Evolutionary conservation across 2,329 filamentous ascomycete genomes (phyloP).

Genomic region (Aspergillus cejpii): DNA sequence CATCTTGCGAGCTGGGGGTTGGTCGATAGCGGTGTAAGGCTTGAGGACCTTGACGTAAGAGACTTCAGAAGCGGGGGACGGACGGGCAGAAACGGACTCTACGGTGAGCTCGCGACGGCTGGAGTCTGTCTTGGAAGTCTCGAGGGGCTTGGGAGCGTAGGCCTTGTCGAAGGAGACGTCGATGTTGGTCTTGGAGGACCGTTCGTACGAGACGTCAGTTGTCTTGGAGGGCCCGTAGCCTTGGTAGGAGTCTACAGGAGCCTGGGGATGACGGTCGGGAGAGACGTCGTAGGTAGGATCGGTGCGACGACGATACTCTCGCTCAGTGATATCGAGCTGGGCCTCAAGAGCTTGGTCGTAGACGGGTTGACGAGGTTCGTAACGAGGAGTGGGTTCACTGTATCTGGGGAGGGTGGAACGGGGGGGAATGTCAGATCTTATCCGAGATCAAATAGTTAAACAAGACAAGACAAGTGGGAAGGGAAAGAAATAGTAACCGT

Average conservation of each 20-base stretch:
- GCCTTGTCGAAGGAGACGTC: constrained; percentile 29
- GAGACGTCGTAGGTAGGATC: constrained; percentile 47
- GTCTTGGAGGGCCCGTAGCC: constrained; percentile 15
- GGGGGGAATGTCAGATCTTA: background rate
- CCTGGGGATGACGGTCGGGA: constrained; percentile 15
- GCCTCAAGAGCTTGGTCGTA: constrained; percentile 41
- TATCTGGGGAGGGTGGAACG: constrained; percentile 40
- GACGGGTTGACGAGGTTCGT: constrained; percentile 38
- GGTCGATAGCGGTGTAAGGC: constrained; percentile 46
- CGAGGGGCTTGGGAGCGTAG: constrained; percentile 35
- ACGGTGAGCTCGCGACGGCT: constrained; percentile 28
- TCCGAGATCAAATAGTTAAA: constrained; percentile 1
- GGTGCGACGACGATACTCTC: constrained; percentile 60
- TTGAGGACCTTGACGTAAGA: constrained; percentile 47
- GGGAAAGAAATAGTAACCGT: background rate
- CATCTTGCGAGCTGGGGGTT: constrained; percentile 56
- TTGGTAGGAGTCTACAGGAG: constrained; percentile 15
- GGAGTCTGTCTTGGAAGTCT: constrained; percentile 37
- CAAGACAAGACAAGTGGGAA: background rate
- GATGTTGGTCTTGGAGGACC: constrained; percentile 9
- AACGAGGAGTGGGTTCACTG: constrained; percentile 49
- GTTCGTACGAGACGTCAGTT: constrained; percentile 22
- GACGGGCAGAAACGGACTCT: constrained; percentile 30
- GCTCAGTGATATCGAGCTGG: constrained; percentile 49
- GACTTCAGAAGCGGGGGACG: constrained; percentile 30